A percentile compares a stretch with the other conserved stretches of the same genome.
These are phyloP conservation scores for Cadophora luteo-olivacea DNA, from an alignment of 2,329 filamentous ascomycete genomes.

Conservation along the genomic window DNA sequence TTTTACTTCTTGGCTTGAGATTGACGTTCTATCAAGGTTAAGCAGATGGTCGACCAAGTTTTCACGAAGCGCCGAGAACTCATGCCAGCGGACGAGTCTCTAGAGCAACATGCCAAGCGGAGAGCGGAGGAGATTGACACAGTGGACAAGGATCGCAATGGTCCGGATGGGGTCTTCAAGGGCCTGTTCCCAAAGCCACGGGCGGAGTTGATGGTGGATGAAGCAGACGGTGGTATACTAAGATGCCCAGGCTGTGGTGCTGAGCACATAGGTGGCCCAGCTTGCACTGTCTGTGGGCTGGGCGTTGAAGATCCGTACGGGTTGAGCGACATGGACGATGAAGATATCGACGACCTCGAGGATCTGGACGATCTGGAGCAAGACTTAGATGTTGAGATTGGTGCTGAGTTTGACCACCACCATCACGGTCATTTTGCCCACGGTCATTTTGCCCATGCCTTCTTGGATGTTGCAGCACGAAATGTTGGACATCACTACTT, in stretches of 20 bases:
- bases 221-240: conserved; percentile 61
- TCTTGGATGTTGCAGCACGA: conserved; percentile 14
- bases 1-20: neutral
- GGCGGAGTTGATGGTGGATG: conserved; percentile 52
- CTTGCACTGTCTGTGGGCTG: conserved; percentile 62
- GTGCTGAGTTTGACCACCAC: conserved; percentile 12
- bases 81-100: conserved; percentile 66
- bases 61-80: conserved; percentile 66
- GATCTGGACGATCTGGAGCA: conserved; percentile 28
- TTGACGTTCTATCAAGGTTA: conserved; percentile 52
- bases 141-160: conserved; percentile 65
- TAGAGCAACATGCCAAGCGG: conserved; percentile 63
- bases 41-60: conserved; percentile 65
- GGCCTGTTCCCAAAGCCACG: conserved; percentile 49
- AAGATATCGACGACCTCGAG: conserved; percentile 28
- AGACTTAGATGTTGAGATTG: conserved; percentile 28
- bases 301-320: conserved; percentile 52
- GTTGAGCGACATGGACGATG: conserved; percentile 49
- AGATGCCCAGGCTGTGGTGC: conserved; percentile 67
- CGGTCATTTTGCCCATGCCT: conserved; percentile 8
- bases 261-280: conserved; percentile 65
- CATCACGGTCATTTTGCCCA: neutral
- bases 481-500: conserved; percentile 3
- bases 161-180: conserved; percentile 64
- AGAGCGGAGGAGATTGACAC: conserved; percentile 64